phyloP scores from a whole-genome alignment of 495 filamentous ascomycete genomes.

The Aspergillus biplanus region DNA sequence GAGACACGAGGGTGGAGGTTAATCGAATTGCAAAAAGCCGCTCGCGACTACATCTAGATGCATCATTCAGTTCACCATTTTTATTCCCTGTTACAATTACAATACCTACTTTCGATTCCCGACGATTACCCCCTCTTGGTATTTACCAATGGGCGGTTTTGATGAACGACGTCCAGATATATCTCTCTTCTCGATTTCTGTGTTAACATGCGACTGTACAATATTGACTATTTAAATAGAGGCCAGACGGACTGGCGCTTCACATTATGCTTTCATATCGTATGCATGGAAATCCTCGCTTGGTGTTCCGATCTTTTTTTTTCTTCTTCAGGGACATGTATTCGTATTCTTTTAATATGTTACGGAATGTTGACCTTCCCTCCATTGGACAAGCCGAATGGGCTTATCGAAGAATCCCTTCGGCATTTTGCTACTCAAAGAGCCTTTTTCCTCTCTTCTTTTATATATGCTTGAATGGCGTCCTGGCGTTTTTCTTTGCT shows the following conservation, averaged over 20 bases:
- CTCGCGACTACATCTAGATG: conserved; percentile 85
- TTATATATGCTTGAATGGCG: conserved; percentile 33
- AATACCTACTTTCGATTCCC: conserved; percentile 10
- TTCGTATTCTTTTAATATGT: conserved; percentile 21
- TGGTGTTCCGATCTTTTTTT: conserved; percentile 24
- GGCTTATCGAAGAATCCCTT: neutral
- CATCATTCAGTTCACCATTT: conserved; percentile 1
- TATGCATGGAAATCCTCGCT: conserved; percentile 28
- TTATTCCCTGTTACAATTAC: conserved; percentile 8
- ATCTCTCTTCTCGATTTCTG: conserved; percentile 32
- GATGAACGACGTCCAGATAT: conserved; percentile 19
- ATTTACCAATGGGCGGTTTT: conserved; percentile 23
- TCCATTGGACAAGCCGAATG: neutral
- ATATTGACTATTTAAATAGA: conserved; percentile 46
- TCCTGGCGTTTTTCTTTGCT: conserved; percentile 33
- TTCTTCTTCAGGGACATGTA: conserved; percentile 22
- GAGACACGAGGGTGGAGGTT: conserved; percentile 96
- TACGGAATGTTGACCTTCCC: conserved; percentile 12
- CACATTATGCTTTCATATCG: conserved; percentile 36
- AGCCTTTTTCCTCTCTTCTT: neutral
- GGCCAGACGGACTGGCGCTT: conserved; percentile 43
- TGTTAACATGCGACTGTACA: conserved; percentile 47
- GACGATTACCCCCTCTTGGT: conserved; percentile 16
- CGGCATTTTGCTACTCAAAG: neutral
- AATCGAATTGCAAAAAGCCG: conserved; percentile 98